Base-by-base conservation (phyloP, 768 basidiomycete species). In the Cubamyces lactineus region DNA sequence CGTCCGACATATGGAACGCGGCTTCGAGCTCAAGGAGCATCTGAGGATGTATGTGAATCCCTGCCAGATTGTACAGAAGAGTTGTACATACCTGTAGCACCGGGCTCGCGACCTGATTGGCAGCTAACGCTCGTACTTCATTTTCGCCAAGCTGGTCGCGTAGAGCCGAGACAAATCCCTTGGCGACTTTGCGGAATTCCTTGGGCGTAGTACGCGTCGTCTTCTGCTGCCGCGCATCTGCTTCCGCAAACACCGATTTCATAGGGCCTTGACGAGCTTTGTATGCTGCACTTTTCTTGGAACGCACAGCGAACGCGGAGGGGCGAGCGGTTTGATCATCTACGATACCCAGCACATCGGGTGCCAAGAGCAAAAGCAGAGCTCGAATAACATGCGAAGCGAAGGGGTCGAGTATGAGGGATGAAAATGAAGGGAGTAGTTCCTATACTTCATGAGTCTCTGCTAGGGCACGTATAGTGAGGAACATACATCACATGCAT, bases 331-430 rank as follows among this genome's bases (percentile, higher is more conserved):
- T 62, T 26, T 76, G 67, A 16, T 59, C 48, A 12, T 80, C 63
- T 19, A 76, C 79, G 4, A 75, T 74, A 15, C 77, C 64, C 4
- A 82, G 79, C 2, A 84, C 69, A 28, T 79, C 75, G 0, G 92
- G 91, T 15, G 85, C 86, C n/a, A 97, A 79, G 45, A 97, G 79
- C 5, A 89, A 71, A 15, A 98, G 82, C 2, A 98, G 75, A 23
- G 89, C 85, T 40, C 96, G 88, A 48, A 96, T 66, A 45, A 95
- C 92, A 67, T 98, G 96, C 0, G 96, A 96, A 39, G 90, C 94
- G 69, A 94, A 96, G 34, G 90, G 87, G 68, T 96, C 87, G 78
- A 88, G 86, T 42, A 96, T 76, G 46, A 96, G 82, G 8, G 80
- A 76, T 0, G 85, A 73, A 38, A 96, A 77, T 3, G 75, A 73